Conservation (phyloP, 345 rosid genomes). For the Eucalyptus melliodora region DNA sequence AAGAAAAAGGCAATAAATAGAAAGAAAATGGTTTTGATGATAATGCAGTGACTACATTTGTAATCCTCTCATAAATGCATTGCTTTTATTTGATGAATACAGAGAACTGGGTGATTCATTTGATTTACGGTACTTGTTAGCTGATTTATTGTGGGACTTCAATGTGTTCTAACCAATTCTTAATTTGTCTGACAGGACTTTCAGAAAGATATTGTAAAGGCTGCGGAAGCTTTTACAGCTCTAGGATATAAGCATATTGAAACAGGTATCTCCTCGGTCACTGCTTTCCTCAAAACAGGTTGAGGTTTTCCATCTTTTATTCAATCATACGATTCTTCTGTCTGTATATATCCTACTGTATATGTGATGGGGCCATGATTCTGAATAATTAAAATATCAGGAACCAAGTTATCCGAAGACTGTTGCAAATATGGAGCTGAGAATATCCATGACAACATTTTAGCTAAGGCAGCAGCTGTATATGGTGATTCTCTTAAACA, state of each 20-base stretch:
- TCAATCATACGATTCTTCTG: background rate
- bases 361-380: background rate
- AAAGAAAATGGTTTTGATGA: background rate
- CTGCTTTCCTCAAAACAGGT: background rate
- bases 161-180: background rate
- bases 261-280: slow-evolving; percentile 39
- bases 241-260: slow-evolving; percentile 79
- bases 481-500: slow-evolving; percentile 91
- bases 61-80: background rate
- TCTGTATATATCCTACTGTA: background rate
- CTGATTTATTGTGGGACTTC: background rate
- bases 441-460: slow-evolving; percentile 58
- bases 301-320: background rate
- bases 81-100: background rate
- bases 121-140: background rate
- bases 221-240: slow-evolving; percentile 64
- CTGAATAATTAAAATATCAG: slow-evolving; percentile 13
- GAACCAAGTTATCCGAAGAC: slow-evolving; percentile 83
- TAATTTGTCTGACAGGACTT: slow-evolving; percentile 50
- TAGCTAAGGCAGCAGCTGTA: slow-evolving; percentile 87
- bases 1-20: background rate
- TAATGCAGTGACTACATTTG: background rate
- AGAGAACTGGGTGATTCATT: background rate
- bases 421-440: slow-evolving; percentile 83
- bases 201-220: slow-evolving; percentile 72